Evolutionary conservation across 208 protist genomes (phyloP).

Genomic region (Kentomonas sorsogonicus): DNA sequence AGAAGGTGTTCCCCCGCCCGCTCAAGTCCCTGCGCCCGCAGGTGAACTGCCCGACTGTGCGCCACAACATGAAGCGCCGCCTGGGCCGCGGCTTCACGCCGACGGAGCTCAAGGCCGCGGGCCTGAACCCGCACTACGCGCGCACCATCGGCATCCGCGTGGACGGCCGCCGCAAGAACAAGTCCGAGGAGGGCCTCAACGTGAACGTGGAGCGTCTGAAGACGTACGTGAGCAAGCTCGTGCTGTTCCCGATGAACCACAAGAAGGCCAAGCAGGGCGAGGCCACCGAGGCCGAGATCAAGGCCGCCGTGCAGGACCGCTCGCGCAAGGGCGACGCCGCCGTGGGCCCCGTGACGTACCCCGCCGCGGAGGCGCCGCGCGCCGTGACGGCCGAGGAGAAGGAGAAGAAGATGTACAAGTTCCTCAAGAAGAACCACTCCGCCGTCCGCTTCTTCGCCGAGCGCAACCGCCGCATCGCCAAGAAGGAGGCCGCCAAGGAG

Average conservation of each 20-base stretch:
- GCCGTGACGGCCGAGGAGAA: slow-evolving; percentile 84
- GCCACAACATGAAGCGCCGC: slow-evolving; percentile 96
- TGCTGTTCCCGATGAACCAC: slow-evolving; percentile 90
- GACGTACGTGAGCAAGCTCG: slow-evolving; percentile 94
- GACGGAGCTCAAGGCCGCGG: slow-evolving; percentile 93
- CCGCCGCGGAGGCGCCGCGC: slow-evolving; percentile 58
- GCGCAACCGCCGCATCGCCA: slow-evolving; percentile 69
- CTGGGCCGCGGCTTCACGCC: slow-evolving; percentile 96
- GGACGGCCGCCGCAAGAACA: slow-evolving; percentile 94
- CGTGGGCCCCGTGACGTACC: slow-evolving; percentile 57
- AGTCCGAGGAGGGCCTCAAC: slow-evolving; percentile 90
- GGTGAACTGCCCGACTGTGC: slow-evolving; percentile 91
- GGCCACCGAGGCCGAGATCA: slow-evolving; percentile 66
- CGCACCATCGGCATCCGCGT: slow-evolving; percentile 96
- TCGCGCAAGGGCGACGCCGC: slow-evolving; percentile 63
- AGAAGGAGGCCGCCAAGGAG: slow-evolving; percentile 79
- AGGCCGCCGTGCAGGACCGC: slow-evolving; percentile 67
- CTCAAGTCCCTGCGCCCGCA: slow-evolving; percentile 91
- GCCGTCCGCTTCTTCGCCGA: slow-evolving; percentile 90
- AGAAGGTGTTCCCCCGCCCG: slow-evolving; percentile 94
- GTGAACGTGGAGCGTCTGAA: slow-evolving; percentile 96
- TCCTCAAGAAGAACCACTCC: slow-evolving; percentile 90
- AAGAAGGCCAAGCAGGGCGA: slow-evolving; percentile 82
- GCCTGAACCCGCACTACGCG: slow-evolving; percentile 79
- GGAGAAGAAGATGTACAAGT: slow-evolving; percentile 85